phyloP scores from a whole-genome alignment of 2,329 filamentous ascomycete species.

The Apiospora marii region DNA sequence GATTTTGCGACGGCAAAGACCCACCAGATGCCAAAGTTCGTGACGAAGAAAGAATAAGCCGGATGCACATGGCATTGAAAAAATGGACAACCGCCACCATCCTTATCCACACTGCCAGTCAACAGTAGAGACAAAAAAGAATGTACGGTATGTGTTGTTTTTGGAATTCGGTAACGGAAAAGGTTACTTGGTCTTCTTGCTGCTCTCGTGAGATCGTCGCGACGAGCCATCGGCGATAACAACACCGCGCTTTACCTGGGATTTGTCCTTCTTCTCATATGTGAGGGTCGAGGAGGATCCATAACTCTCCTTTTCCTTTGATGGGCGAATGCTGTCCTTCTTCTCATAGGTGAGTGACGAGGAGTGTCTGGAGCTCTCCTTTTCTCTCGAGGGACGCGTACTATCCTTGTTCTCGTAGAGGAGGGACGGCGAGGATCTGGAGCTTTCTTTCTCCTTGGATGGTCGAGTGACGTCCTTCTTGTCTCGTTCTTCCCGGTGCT shows the following conservation, averaged over 20 bases:
- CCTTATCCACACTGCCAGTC: not conserved
- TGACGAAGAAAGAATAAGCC: not conserved
- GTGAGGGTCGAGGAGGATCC: slow-evolving; percentile 26
- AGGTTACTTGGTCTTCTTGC: slow-evolving; percentile 2
- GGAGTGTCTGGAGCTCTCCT: slow-evolving; percentile 20
- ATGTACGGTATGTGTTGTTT: not conserved
- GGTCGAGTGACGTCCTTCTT: slow-evolving; percentile 32
- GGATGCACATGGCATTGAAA: not conserved
- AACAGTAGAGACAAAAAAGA: not conserved
- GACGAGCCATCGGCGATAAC: slow-evolving; percentile 29
- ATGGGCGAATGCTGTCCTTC: slow-evolving; percentile 30
- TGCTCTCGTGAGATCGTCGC: slow-evolving; percentile 18
- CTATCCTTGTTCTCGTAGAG: slow-evolving; percentile 30
- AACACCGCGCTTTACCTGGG: slow-evolving; percentile 24
- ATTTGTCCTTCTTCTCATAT: slow-evolving; percentile 27
- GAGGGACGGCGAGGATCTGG: slow-evolving; percentile 26
- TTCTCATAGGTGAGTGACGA: slow-evolving; percentile 21
- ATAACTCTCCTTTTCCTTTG: slow-evolving; percentile 24
- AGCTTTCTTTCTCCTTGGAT: slow-evolving; percentile 33
- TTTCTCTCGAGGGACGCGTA: slow-evolving; percentile 31
- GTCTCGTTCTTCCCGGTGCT: slow-evolving; percentile 26
- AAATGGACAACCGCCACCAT: not conserved
- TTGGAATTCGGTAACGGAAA: not conserved
- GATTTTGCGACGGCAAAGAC: not conserved
- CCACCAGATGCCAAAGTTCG: not conserved